phyloP scores from a whole-genome alignment of 108 stramenopile genomes.

The Cylindrotheca fusiformis region DNA sequence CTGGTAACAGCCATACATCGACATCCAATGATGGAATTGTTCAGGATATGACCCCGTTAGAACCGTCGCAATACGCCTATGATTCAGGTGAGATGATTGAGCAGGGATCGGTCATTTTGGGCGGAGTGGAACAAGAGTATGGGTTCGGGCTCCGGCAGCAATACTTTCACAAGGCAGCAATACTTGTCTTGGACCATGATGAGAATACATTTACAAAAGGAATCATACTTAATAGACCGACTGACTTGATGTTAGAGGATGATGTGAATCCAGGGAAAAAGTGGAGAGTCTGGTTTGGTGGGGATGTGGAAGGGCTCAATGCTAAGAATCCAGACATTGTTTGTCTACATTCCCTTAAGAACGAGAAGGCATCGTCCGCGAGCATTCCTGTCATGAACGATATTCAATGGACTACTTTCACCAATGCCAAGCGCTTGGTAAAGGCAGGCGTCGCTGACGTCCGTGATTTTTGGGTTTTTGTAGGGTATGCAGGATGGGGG shows the following conservation, averaged over 20 bases:
- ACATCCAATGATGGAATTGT: background rate
- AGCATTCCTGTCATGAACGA: conserved; percentile 77
- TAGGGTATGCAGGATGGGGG: conserved; percentile 59
- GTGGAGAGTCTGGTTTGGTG: conserved; percentile 85
- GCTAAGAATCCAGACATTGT: conserved; percentile 64
- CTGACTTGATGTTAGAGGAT: conserved; percentile 47
- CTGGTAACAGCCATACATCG: background rate
- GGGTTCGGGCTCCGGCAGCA: conserved; percentile 83
- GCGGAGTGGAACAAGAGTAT: conserved; percentile 77
- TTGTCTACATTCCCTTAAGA: conserved; percentile 72
- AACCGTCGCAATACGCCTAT: conserved; percentile 78
- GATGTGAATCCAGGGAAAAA: conserved; percentile 41
- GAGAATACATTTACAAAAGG: conserved; percentile 72
- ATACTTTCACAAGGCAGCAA: conserved; percentile 71
- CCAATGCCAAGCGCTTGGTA: conserved; percentile 62
- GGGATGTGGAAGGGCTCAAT: conserved; percentile 70
- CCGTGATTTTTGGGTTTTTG: conserved; percentile 37
- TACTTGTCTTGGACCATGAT: conserved; percentile 69
- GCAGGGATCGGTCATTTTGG: conserved; percentile 76
- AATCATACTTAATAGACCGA: conserved; percentile 82
- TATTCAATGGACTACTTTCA: conserved; percentile 86
- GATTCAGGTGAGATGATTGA: conserved; percentile 82
- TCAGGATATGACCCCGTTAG: conserved; percentile 41
- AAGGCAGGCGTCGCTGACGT: conserved; percentile 22
- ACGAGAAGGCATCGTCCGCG: conserved; percentile 43